These are phyloP conservation scores for Stephania yunnanensis DNA, from an alignment of 164 flowering plant species.

Conservation along the genomic window DNA sequence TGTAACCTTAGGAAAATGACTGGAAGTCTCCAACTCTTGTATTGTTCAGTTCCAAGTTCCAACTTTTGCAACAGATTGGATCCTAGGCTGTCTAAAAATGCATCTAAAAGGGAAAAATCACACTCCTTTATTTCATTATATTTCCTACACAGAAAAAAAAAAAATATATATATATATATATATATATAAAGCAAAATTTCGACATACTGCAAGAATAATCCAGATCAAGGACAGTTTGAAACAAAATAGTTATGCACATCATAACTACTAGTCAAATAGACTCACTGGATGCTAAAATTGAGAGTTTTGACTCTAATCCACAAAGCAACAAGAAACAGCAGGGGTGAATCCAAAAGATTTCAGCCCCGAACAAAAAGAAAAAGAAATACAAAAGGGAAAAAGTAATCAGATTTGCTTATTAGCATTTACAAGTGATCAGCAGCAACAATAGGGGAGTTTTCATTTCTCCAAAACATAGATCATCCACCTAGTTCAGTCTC, in stretches of 20 bases:
- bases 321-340: neutral
- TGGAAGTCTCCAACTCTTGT: no score
- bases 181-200: neutral
- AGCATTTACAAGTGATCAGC: slow-evolving; percentile 21
- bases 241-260: neutral
- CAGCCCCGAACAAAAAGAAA: neutral
- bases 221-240: neutral
- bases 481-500: slow-evolving; percentile 15
- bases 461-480: slow-evolving; percentile 7
- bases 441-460: slow-evolving; percentile 2
- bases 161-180: neutral
- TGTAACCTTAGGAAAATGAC: no score
- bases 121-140: neutral
- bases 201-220: no score
- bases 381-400: neutral
- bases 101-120: neutral
- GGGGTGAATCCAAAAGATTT: neutral
- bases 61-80: no score
- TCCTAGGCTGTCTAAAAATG: neutral
- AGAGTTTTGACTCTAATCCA: neutral
- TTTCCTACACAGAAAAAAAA: neutral
- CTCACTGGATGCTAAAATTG: neutral
- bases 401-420: slow-evolving; percentile 19
- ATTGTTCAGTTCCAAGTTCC: no score
- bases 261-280: neutral